These are phyloP conservation scores for Penicillium lagena DNA, from an alignment of 495 filamentous ascomycete species.

Conservation along the genomic window DNA sequence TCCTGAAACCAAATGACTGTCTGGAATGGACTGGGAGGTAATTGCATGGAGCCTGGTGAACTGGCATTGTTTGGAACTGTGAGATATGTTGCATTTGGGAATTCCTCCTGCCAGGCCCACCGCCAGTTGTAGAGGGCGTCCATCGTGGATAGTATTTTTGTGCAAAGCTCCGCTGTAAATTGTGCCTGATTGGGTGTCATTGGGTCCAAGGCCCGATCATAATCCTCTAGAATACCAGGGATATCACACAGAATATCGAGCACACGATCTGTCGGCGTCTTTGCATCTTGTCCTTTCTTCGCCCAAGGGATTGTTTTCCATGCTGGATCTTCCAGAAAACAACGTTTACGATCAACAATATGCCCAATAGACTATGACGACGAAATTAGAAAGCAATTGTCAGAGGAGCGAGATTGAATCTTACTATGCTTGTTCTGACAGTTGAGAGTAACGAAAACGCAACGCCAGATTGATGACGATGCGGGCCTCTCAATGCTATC, in stretches of 20 bases:
- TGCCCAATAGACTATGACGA: constrained; percentile 1
- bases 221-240: constrained; percentile 9
- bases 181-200: background rate
- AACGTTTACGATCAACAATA: constrained; percentile 13
- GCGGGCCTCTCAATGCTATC: constrained; percentile 11
- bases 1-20: constrained; percentile 9
- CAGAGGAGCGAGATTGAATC: background rate
- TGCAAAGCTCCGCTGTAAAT: background rate
- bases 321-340: constrained; percentile 9
- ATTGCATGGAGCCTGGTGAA: background rate
- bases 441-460: constrained; percentile 4
- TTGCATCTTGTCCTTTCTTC: constrained; percentile 3
- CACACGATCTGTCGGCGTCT: constrained; percentile 1
- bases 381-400: background rate
- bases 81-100: constrained; percentile 3
- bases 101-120: constrained; percentile 10
- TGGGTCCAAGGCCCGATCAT: background rate
- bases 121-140: constrained; percentile 10
- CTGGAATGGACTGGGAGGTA: constrained; percentile 11
- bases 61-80: background rate
- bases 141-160: background rate
- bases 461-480: constrained; percentile 9
- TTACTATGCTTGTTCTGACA: constrained; percentile 10
- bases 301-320: constrained; percentile 16
- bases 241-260: constrained; percentile 9